phyloP scores from a whole-genome alignment of 331 rosid species.

The Arachis monticola region DNA sequence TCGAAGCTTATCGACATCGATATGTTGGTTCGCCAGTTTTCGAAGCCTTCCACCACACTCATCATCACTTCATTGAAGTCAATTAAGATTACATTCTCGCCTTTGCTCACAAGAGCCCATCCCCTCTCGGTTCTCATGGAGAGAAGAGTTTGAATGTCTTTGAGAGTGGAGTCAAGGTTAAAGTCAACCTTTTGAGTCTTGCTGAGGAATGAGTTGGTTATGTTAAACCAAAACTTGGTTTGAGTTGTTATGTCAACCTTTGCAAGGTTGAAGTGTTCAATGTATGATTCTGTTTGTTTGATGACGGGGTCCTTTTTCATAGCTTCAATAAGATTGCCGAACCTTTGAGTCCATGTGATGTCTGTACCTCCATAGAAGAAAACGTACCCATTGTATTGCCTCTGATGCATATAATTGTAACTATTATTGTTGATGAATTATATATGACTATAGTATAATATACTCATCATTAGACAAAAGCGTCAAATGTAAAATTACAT shows the following conservation, averaged over 20 bases:
- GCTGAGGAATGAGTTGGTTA: background rate
- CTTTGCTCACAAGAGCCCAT: conserved; percentile 22
- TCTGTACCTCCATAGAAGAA: conserved; percentile 36
- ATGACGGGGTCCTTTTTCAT: background rate
- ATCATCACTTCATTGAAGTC: background rate
- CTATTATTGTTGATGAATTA: no score
- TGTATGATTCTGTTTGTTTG: background rate
- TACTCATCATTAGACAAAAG: no score
- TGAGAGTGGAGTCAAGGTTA: background rate
- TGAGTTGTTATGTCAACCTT: background rate
- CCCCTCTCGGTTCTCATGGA: background rate
- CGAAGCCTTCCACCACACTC: background rate
- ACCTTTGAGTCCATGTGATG: background rate
- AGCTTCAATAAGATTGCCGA: background rate
- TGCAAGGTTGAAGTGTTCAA: conserved; percentile 16
- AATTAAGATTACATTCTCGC: background rate
- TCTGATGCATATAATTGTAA: background rate
- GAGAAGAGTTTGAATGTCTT: background rate
- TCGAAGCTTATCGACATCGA: background rate
- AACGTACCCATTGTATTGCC: background rate
- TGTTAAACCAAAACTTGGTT: conserved; percentile 9
- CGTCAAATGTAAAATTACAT: no score
- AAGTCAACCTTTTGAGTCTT: background rate
- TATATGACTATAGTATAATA: no score
- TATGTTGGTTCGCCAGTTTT: background rate